Base-by-base conservation (phyloP, 495 filamentous ascomycete species). In the Endocarpon pusillum region DNA sequence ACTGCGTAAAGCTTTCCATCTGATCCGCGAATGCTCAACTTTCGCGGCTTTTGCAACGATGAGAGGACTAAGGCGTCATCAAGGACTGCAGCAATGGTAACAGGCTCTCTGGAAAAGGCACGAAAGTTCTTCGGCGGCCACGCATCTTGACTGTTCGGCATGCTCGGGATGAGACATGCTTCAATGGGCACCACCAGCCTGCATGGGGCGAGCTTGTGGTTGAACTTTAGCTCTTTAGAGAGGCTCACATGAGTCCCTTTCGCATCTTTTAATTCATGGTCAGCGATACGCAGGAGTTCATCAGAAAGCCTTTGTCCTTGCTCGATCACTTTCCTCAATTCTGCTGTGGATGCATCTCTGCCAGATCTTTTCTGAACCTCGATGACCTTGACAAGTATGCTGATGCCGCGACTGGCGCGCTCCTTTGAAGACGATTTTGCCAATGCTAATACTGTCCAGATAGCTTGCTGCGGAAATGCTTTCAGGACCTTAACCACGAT, bases 21-120 rank as follows among this genome's bases (percentile, higher is more conserved):
- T 0, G 81, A 85, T 4, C 86, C 89, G 26, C 77, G 68, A 19
- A 89, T 81, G 19, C 73, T 83, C 41, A 99, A 75, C 47, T 83
- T 94, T 33, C 87, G 74, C 10, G 91, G 89, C 43, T 86, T 81
- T 39, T 93, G 86, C 28, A 96, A 67, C 9, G 91, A 96, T 33
- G 75, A 78, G 19, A 99, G 57, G n/a, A 99, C 75, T 26, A 84
- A 56, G 3, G 89, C 89, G 17, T 92, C 75, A 42, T 94, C 86
- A 5, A 73, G 49, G 46, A 96, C 84, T 5, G 64, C 66, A 49
- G 58, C 51, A 21, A 79, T 73, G 1, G 69, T 74, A 12, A 71
- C 64, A 48, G 61, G 68, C 40, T 64, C 71, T 10, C 65, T 61
- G 6, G 82, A 73, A 46, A 96, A 97, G 1, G 85, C 73, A 42